These are phyloP conservation scores for Jamesozyma spencerorum DNA, from an alignment of 805 yeast species.

Conservation along the genomic window DNA sequence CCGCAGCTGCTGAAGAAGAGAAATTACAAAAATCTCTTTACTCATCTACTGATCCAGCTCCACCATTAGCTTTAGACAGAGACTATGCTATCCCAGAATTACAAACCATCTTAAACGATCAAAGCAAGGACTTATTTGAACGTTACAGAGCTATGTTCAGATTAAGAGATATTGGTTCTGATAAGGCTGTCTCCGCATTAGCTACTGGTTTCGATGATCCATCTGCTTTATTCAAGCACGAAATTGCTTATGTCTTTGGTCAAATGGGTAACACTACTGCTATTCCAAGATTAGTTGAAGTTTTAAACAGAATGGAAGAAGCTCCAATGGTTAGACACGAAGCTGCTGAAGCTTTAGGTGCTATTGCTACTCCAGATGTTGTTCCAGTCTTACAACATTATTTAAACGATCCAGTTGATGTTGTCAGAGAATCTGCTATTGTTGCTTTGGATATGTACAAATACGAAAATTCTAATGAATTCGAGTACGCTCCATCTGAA, in stretches of 20 bases:
- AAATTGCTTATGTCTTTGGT: constrained; percentile 96
- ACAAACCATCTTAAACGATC: constrained; percentile 63
- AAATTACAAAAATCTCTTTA: constrained; percentile 64
- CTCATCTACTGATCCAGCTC: constrained; percentile 94
- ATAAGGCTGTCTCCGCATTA: constrained; percentile 85
- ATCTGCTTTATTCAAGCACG: constrained; percentile 92
- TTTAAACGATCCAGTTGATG: constrained; percentile 72
- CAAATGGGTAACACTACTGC: constrained; percentile 90
- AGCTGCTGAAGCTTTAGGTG: constrained; percentile 97
- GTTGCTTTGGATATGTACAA: constrained; percentile 98
- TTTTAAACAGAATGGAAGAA: constrained; percentile 65
- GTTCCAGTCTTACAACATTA: constrained; percentile 76
- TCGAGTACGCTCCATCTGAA: constrained; percentile 50
- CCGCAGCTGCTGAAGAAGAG: constrained; percentile 51
- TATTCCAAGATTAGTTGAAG: constrained; percentile 78
- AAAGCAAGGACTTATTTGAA: constrained; percentile 70
- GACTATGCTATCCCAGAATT: constrained; percentile 57
- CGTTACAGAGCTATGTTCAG: constrained; percentile 98
- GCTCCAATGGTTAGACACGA: constrained; percentile 99
- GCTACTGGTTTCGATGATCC: constrained; percentile 85
- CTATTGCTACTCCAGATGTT: constrained; percentile 93
- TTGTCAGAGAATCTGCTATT: constrained; percentile 92
- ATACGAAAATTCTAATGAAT: constrained; percentile 75
- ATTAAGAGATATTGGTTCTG: constrained; percentile 86
- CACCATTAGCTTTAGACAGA: constrained; percentile 71